Evolutionary conservation across 1,284 basidiomycete species (phyloP).

Genomic region (Cerrena zonata): DNA sequence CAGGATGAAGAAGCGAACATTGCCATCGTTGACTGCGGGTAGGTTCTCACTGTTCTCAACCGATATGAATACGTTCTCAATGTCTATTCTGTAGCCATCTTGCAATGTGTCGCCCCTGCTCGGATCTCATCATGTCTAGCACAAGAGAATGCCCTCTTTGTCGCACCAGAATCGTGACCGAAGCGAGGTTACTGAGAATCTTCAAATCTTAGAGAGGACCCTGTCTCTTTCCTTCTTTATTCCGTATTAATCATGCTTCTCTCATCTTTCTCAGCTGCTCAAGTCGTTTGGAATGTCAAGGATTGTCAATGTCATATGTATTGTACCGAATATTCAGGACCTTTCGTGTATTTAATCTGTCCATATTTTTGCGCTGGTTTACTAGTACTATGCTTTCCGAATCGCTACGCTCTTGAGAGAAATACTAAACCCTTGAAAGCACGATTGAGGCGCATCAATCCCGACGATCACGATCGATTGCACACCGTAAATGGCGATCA

Average conservation of each 20-base stretch:
- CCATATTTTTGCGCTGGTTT: too few relatives aligned
- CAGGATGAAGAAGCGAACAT: conserved; percentile 89
- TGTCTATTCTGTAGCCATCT: conserved; percentile 52
- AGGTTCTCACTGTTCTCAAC: conserved; percentile 25
- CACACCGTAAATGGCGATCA: too few relatives aligned
- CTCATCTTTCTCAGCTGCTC: too few relatives aligned
- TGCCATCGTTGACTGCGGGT: conserved; percentile 91
- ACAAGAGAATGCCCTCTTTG: conserved; percentile 82
- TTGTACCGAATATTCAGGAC: too few relatives aligned
- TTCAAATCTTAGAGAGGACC: conserved; percentile 71
- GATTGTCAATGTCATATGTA: too few relatives aligned
- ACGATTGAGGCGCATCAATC: background rate
- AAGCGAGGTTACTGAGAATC: conserved; percentile 73
- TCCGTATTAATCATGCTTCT: too few relatives aligned
- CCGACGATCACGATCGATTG: background rate
- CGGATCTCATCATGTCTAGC: conserved; percentile 75
- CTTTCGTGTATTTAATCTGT: too few relatives aligned
- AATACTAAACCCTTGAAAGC: background rate
- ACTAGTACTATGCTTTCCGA: too few relatives aligned
- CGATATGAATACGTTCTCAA: background rate
- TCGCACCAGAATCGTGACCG: conserved; percentile 78
- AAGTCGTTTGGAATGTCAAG: too few relatives aligned
- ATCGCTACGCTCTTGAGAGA: background rate
- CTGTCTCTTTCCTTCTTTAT: too few relatives aligned
- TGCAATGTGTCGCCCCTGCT: conserved; percentile 77